These are phyloP conservation scores for Vigna angularis DNA, from an alignment of 306 rosid genomes.

Conservation along the genomic window DNA sequence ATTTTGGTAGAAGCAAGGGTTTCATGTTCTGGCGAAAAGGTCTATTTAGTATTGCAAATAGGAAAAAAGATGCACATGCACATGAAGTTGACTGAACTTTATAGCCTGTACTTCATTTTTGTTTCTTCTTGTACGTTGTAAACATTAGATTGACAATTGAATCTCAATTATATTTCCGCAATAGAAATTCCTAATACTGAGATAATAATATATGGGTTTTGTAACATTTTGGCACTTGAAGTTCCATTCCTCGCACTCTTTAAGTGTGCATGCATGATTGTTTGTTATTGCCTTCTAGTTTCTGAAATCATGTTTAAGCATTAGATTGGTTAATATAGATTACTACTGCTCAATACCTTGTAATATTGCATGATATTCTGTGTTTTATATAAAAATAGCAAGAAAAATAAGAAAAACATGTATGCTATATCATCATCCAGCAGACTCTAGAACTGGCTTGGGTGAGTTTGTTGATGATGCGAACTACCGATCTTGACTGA, in stretches of 20 bases:
- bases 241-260: not conserved
- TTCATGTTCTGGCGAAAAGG: not conserved
- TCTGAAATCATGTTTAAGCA: not conserved
- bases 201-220: not conserved
- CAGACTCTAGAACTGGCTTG: too few species aligned
- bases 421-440: too few species aligned
- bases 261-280: not conserved
- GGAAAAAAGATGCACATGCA: not conserved
- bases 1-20: not conserved
- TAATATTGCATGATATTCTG: too few species aligned
- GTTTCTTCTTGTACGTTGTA: constrained; percentile 13
- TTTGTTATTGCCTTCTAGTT: not conserved
- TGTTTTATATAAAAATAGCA: too few species aligned
- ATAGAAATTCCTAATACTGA: not conserved
- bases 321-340: too few species aligned
- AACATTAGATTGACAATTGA: constrained; percentile 23
- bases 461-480: too few species aligned
- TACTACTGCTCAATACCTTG: too few species aligned
- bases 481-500: too few species aligned
- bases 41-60: not conserved
- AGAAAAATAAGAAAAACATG: too few species aligned
- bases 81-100: constrained; percentile 11
- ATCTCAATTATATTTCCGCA: not conserved
- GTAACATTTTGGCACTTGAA: not conserved
- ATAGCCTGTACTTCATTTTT: not conserved